phyloP scores from a whole-genome alignment of 176 grass and related monocot species.

The Puccinellia tenuiflora region DNA sequence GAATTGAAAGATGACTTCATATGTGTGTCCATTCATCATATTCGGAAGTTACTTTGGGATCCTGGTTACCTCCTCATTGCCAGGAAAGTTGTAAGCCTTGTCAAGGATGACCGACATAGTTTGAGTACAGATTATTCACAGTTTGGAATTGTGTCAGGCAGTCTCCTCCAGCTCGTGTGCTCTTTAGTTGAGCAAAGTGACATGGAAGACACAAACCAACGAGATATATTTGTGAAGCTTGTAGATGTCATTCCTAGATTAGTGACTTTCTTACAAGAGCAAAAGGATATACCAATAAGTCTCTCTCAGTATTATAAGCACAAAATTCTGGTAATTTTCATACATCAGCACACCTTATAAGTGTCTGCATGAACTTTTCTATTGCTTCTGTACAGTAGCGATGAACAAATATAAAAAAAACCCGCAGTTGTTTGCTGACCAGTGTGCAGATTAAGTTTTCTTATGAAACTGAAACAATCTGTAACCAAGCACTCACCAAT shows the following conservation, averaged over 20 bases:
- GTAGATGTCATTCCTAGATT: constrained; percentile 53
- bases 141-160: constrained; percentile 42
- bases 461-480: neutral
- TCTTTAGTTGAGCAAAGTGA: constrained; percentile 61
- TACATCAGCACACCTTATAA: neutral
- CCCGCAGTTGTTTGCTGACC: neutral
- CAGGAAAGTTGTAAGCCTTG: constrained; percentile 2
- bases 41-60: constrained; percentile 56
- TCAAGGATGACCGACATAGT: constrained; percentile 3
- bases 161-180: constrained; percentile 77
- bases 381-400: neutral
- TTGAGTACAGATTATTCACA: constrained; percentile 14
- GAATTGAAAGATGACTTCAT: constrained; percentile 51
- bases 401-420: neutral
- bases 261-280: constrained; percentile 38
- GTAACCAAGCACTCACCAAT: constrained; percentile 4
- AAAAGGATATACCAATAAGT: constrained; percentile 20
- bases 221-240: constrained; percentile 43
- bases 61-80: constrained; percentile 32
- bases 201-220: constrained; percentile 24
- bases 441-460: neutral
- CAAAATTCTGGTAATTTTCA: constrained; percentile 60
- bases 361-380: constrained; percentile 17
- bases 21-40: constrained; percentile 42
- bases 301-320: constrained; percentile 63